Percentiles rank a stretch among this genome's conserved stretches.
Evolutionary conservation across 2,329 filamentous ascomycete genomes (phyloP).

Genomic region (Amylocarpus encephaloides): DNA sequence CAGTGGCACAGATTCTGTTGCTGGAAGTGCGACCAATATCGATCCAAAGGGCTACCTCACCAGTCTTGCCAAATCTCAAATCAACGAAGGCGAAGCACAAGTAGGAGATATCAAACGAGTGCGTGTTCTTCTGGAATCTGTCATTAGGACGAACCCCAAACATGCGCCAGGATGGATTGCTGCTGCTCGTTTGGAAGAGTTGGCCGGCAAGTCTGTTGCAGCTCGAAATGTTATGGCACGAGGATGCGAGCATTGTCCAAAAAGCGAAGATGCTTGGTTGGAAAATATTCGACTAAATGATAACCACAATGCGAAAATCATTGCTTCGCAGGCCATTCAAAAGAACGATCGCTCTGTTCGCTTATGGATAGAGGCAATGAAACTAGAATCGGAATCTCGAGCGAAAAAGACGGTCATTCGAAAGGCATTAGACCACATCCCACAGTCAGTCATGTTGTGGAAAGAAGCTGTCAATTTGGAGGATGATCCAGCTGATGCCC

Average conservation of each 20-base stretch:
- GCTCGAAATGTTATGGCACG: slow-evolving; percentile 82
- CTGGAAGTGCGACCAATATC: slow-evolving; percentile 81
- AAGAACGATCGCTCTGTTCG: slow-evolving; percentile 82
- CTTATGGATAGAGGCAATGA: slow-evolving; percentile 94
- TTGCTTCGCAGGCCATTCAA: slow-evolving; percentile 88
- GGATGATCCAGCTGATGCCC: slow-evolving; percentile 81
- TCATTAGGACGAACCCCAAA: slow-evolving; percentile 93
- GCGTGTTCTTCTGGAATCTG: slow-evolving; percentile 85
- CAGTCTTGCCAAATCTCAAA: slow-evolving; percentile 74
- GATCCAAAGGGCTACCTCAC: slow-evolving; percentile 96
- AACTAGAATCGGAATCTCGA: slow-evolving; percentile 72
- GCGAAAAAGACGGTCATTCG: slow-evolving; percentile 91
- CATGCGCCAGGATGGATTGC: slow-evolving; percentile 96
- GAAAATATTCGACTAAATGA: slow-evolving; percentile 94
- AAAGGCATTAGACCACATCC: slow-evolving; percentile 85
- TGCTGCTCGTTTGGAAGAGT: slow-evolving; percentile 82
- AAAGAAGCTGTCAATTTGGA: slow-evolving; percentile 95
- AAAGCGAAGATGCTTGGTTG: slow-evolving; percentile 91
- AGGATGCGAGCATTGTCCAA: slow-evolving; percentile 85
- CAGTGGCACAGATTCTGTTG: slow-evolving; percentile 60
- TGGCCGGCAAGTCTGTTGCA: slow-evolving; percentile 85
- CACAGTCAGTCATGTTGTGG: slow-evolving; percentile 94
- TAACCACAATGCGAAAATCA: slow-evolving; percentile 87
- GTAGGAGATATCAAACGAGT: slow-evolving; percentile 95
- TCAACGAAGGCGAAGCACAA: slow-evolving; percentile 72